Percentiles rank a stretch among this genome's conserved stretches.
These are phyloP conservation scores for Boletus rubropictus DNA, from an alignment of 768 basidiomycete species.

Conservation along the genomic window DNA sequence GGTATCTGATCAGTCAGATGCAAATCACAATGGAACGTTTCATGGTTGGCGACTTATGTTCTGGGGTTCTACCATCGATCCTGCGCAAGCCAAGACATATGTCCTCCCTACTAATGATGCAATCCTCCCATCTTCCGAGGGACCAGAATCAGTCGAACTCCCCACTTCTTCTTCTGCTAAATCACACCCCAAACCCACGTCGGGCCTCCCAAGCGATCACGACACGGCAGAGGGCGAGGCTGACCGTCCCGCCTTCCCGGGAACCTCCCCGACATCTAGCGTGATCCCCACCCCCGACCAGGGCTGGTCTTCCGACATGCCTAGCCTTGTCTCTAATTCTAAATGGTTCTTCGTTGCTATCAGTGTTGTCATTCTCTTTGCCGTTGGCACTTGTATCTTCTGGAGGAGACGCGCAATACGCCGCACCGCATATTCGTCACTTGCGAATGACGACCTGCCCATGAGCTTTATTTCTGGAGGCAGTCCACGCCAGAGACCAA, in stretches of 20 bases:
- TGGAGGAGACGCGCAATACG: constrained; percentile 54
- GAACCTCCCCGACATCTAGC: constrained; percentile 32
- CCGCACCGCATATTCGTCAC: constrained; percentile 47
- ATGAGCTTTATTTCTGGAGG: constrained; percentile 64
- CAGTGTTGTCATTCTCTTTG: constrained; percentile 74
- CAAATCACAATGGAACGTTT: constrained; percentile 57
- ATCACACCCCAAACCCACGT: constrained; percentile 78
- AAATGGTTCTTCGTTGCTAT: constrained; percentile 89
- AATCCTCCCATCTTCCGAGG: constrained; percentile 43
- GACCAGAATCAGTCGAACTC: constrained; percentile 35
- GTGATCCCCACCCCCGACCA: constrained; percentile 62
- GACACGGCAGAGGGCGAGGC: constrained; percentile 76
- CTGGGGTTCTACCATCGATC: constrained; percentile 84
- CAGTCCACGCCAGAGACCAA: constrained; percentile 33
- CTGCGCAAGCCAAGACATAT: constrained; percentile 57
- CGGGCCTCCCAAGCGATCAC: constrained; percentile 82
- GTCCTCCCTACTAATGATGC: constrained; percentile 51
- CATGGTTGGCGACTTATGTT: constrained; percentile 89
- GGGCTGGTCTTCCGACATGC: constrained; percentile 81
- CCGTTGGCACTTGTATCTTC: constrained; percentile 62
- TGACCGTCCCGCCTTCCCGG: constrained; percentile 62
- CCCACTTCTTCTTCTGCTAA: constrained; percentile 47
- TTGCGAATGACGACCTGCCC: constrained; percentile 64
- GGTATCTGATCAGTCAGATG: constrained; percentile 75
- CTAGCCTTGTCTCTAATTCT: constrained; percentile 63